phyloP scores from a whole-genome alignment of 2,329 filamentous ascomycete genomes.

The Claviceps paspali region DNA sequence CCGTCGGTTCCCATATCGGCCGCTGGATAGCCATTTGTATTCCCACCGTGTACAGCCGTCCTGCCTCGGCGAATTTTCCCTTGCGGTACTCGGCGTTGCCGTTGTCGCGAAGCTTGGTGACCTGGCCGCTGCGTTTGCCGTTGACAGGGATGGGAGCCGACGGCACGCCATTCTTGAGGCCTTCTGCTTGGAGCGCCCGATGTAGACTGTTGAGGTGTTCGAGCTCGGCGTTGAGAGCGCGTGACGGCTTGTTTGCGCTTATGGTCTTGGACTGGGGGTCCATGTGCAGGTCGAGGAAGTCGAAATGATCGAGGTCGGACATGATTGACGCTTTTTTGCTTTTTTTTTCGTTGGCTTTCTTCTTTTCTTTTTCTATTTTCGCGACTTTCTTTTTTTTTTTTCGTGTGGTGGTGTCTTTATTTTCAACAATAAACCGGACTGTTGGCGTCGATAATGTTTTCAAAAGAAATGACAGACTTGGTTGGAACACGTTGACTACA shows the following conservation, averaged over 20 bases:
- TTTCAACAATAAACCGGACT: no score
- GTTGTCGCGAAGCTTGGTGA: slow-evolving; percentile 79
- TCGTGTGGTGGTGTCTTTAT: no score
- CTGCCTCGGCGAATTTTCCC: slow-evolving; percentile 56
- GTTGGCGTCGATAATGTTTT: no score
- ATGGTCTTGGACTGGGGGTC: slow-evolving; percentile 73
- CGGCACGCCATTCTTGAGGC: slow-evolving; percentile 49
- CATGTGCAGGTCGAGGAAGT: slow-evolving; percentile 64
- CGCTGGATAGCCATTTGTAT: slow-evolving; percentile 75
- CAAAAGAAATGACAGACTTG: no score
- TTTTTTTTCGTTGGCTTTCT: neutral
- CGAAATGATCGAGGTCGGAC: slow-evolving; percentile 59
- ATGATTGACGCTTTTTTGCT: no score
- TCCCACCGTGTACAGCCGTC: slow-evolving; percentile 70
- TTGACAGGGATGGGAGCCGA: slow-evolving; percentile 83
- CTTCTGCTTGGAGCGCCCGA: slow-evolving; percentile 48
- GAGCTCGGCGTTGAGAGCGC: slow-evolving; percentile 48
- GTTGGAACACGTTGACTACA: no score
- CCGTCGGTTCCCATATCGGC: slow-evolving; percentile 76
- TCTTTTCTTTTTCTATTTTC: neutral
- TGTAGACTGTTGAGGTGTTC: slow-evolving; percentile 64
- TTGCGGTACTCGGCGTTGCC: slow-evolving; percentile 77
- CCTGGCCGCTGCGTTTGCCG: slow-evolving; percentile 76
- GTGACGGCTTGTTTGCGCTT: slow-evolving; percentile 28
- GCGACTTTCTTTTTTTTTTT: neutral